These are phyloP conservation scores for Thinopyrum elongatum DNA, from an alignment of 176 grass and related monocot genomes.

Conservation along the genomic window DNA sequence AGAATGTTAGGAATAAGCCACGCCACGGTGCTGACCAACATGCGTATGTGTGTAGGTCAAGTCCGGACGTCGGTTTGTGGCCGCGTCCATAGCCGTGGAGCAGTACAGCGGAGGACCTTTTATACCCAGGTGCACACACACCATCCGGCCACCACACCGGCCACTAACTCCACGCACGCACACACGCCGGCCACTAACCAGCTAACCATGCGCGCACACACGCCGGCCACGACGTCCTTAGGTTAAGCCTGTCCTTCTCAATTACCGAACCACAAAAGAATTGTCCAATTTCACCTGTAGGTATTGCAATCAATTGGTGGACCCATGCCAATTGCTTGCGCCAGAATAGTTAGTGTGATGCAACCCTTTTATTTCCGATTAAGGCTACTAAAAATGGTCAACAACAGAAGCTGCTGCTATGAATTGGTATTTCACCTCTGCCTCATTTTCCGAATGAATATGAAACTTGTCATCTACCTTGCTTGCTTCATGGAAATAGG, in stretches of 20 bases:
- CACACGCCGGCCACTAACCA: no score
- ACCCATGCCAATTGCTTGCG: constrained; percentile 15
- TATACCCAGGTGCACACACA: no score
- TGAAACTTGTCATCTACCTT: neutral
- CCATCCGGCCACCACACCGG: no score
- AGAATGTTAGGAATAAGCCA: no score
- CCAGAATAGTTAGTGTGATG: neutral
- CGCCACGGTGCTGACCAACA: no score
- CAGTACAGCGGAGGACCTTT: no score
- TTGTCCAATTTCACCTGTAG: neutral
- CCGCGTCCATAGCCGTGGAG: no score
- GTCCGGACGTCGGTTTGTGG: no score
- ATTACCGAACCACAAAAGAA: neutral
- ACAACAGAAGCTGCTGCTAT: neutral
- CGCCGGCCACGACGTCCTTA: no score
- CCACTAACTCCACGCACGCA: no score
- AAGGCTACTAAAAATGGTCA: neutral
- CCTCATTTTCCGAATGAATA: neutral
- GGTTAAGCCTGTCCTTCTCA: neutral
- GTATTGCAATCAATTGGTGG: neutral
- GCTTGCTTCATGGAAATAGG: neutral
- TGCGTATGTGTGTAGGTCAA: no score
- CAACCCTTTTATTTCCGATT: neutral
- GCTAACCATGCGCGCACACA: no score
- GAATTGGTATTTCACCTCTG: neutral